Percentiles rank a stretch among this genome's conserved stretches.
These are phyloP conservation scores for Leishmania lainsoni DNA, from an alignment of 208 protist genomes.

Conservation along the genomic window DNA sequence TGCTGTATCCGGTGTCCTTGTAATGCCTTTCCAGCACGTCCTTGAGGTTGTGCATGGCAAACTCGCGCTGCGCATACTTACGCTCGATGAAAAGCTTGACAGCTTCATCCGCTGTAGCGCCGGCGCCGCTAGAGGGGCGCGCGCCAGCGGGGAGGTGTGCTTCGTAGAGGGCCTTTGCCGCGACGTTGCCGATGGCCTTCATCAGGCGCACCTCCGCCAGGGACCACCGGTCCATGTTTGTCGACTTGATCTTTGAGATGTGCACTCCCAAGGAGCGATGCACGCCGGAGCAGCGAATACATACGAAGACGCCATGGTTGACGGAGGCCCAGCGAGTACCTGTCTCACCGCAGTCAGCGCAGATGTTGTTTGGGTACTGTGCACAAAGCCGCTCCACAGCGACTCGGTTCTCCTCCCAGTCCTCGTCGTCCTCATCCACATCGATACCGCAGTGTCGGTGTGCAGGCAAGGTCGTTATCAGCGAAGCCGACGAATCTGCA, in stretches of 20 bases:
- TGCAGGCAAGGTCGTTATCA: background rate
- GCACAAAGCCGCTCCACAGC: conserved; percentile 67
- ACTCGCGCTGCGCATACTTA: conserved; percentile 76
- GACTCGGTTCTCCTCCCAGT: conserved; percentile 68
- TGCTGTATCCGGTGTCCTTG: conserved; percentile 75
- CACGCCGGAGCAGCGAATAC: conserved; percentile 93
- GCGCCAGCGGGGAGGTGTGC: conserved; percentile 34
- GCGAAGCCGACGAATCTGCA: background rate
- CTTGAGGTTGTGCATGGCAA: conserved; percentile 52
- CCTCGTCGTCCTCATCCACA: conserved; percentile 36
- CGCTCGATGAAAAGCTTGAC: conserved; percentile 58
- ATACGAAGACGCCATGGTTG: conserved; percentile 92
- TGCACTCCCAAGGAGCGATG: conserved; percentile 94
- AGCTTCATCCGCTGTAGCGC: conserved; percentile 37
- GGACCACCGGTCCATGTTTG: conserved; percentile 92
- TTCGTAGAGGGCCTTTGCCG: conserved; percentile 66
- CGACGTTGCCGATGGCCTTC: conserved; percentile 74
- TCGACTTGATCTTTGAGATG: conserved; percentile 93
- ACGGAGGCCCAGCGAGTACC: conserved; percentile 90
- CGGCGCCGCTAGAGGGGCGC: background rate
- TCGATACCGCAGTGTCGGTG: background rate
- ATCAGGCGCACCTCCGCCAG: conserved; percentile 66
- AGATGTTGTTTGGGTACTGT: conserved; percentile 71
- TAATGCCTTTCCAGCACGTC: conserved; percentile 46
- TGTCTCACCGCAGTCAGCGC: conserved; percentile 79